A percentile compares a stretch with the other conserved stretches of the same genome.
Evolutionary conservation across 192 early-diverging fungal genomes (phyloP).

Genomic region (Gonapodya prolifera): DNA sequence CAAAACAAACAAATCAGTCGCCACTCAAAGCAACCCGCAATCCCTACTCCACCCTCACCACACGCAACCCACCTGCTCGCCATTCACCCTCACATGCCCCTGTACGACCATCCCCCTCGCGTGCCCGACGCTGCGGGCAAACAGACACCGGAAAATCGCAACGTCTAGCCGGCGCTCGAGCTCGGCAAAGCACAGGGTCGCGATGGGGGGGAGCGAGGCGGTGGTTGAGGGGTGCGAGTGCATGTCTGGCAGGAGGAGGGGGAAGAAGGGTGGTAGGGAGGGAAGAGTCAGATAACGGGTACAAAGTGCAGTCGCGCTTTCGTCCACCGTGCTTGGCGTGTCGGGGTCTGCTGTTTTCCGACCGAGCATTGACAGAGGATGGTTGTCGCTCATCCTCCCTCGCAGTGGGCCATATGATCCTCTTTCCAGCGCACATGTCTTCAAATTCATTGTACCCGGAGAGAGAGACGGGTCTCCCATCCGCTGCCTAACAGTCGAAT

Average conservation of each 20-base stretch:
- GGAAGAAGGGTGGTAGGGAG: neutral
- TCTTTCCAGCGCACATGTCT: too few relatives aligned
- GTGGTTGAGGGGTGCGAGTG: conserved; percentile 10
- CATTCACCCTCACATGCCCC: conserved; percentile 88
- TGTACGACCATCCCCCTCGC: conserved; percentile 70
- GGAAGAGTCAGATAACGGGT: conserved; percentile 14
- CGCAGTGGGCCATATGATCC: too few relatives aligned
- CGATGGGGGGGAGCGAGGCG: conserved; percentile 45
- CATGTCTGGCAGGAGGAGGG: neutral
- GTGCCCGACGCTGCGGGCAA: conserved; percentile 73
- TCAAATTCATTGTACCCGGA: too few relatives aligned
- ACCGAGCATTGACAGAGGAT: conserved; percentile 20
- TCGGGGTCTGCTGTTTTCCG: conserved; percentile 21
- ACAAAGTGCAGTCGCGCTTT: neutral
- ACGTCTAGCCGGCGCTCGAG: conserved; percentile 88
- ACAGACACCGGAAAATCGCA: conserved; percentile 83
- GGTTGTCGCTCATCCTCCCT: too few relatives aligned
- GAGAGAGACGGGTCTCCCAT: too few relatives aligned
- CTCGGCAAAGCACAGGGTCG: conserved; percentile 70
- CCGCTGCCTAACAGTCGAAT: too few relatives aligned
- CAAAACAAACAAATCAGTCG: too few relatives aligned
- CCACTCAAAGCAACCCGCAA: too few relatives aligned
- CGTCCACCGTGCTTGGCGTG: conserved; percentile 27
- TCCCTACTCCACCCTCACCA: neutral
- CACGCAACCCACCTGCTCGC: conserved; percentile 51